Percentiles rank a stretch among this genome's conserved stretches.
Conservation (phyloP, 2,329 filamentous ascomycete genomes). For the Cercospora sp. region DNA sequence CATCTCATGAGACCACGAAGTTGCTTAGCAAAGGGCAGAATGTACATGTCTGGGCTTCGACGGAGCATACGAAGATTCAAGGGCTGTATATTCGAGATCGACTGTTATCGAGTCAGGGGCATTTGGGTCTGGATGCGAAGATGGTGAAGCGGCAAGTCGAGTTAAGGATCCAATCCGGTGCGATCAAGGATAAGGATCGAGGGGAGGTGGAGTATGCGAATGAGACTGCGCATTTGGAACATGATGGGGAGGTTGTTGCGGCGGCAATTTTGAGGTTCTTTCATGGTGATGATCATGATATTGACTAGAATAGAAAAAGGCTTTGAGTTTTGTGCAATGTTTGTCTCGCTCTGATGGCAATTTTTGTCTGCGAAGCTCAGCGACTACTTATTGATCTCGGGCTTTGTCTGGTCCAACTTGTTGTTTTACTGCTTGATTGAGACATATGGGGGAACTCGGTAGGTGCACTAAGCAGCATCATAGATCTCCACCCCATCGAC, state of each 20-base stretch:
- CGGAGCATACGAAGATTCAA: constrained; percentile 48
- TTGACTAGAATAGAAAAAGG: constrained; percentile 26
- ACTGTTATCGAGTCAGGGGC: constrained; percentile 51
- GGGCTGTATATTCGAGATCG: constrained; percentile 49
- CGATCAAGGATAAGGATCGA: constrained; percentile 41
- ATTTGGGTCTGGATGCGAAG: constrained; percentile 50
- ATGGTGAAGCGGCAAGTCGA: constrained; percentile 51
- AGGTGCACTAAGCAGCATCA: constrained; percentile 12
- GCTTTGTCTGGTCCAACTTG: not conserved
- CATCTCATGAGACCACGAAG: constrained; percentile 32
- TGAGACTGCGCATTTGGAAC: constrained; percentile 43
- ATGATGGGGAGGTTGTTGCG: constrained; percentile 44
- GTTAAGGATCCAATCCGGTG: constrained; percentile 46
- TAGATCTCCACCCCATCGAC: constrained; percentile 30
- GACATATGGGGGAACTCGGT: not conserved
- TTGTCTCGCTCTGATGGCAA: not conserved
- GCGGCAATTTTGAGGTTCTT: constrained; percentile 50
- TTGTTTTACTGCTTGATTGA: not conserved
- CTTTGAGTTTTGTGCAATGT: not conserved
- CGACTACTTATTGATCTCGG: not conserved
- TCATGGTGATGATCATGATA: constrained; percentile 50
- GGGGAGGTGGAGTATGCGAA: constrained; percentile 42
- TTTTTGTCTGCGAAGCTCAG: not conserved
- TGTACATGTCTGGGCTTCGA: constrained; percentile 53
- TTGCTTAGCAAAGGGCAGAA: constrained; percentile 45